Conservation (phyloP, 306 rosid species). For the Sindora glabra region DNA sequence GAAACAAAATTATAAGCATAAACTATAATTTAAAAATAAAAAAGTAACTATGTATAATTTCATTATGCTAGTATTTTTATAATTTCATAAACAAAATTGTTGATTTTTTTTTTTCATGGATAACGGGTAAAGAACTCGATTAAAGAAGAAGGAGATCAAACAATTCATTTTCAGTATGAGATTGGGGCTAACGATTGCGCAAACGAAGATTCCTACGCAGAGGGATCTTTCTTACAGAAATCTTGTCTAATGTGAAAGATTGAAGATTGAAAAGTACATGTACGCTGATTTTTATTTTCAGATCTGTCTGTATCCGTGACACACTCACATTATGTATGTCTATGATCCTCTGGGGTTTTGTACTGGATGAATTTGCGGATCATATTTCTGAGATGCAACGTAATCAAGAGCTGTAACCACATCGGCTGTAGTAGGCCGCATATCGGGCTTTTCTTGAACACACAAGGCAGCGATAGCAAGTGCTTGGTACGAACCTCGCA, state of each 20-base stretch:
- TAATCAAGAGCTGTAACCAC: slow-evolving; percentile 71
- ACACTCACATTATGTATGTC: slow-evolving; percentile 2
- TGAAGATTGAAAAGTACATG: slow-evolving; percentile 20
- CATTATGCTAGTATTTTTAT: too few species aligned
- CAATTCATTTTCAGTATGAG: not conserved
- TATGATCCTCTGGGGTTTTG: slow-evolving; percentile 29
- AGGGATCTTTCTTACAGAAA: not conserved
- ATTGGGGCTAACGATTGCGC: not conserved
- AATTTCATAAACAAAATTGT: too few species aligned
- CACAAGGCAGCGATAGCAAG: slow-evolving; percentile 75
- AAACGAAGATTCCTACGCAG: not conserved
- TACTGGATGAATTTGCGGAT: slow-evolving; percentile 24
- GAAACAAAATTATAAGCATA: too few species aligned
- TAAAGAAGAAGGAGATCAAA: not conserved
- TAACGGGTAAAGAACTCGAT: not conserved
- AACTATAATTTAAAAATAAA: too few species aligned
- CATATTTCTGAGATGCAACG: slow-evolving; percentile 68
- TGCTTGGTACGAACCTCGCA: slow-evolving; percentile 64
- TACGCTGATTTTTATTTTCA: slow-evolving; percentile 9
- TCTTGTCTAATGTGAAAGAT: not conserved
- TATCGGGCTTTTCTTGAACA: slow-evolving; percentile 58
- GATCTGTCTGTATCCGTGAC: slow-evolving; percentile 24
- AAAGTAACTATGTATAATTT: too few species aligned
- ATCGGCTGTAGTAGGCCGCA: slow-evolving; percentile 60
- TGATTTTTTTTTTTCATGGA: too few species aligned